Evolutionary conservation across 2,329 filamentous ascomycete species (phyloP), one percentile per base, ranked within the genome.

Genomic region (Fusarium transvaalense): DNA sequence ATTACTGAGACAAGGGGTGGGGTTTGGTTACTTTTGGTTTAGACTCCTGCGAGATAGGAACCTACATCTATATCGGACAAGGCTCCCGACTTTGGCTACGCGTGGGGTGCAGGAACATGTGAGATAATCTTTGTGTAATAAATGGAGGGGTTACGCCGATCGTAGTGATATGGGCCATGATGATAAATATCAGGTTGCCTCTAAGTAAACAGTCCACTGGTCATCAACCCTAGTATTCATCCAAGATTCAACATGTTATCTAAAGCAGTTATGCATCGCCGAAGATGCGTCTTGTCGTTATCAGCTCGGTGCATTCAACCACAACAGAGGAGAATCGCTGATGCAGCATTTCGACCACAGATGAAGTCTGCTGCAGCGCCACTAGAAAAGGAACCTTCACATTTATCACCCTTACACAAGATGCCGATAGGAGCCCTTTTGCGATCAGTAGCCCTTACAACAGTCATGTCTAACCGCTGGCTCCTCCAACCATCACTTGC

Each of bases 401-500:
- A 66, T 1, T 58, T 74, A 1, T 57, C 67, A 6, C 55, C 68
- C 1, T 58, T 74, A 1, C 66, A 68, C 14, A 74, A 73, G 13
- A 68, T 76, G 2, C 72, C 74, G 1, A 66, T 60, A 7, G 68
- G 64, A 1, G 66, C 68, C 0, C 61, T 76, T 8, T 19, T 76
- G 3, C 73, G 75, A 1, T 76, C 75, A 3, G 69, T 71, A 2
- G 46, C 63, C 3, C 52, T 76, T 31, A 76, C 75, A 4, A 75
- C 74, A 10, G 46, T 76, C 10, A 76, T 76, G 75, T 61, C 72
- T 1, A 75, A 70, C 3, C 58, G 59, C 14, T 72, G 69, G 57
- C 35, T 76, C 4, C 52, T 76, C 1, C 47, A 52, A 14, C 75
- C 75, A 0, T 76, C 73, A 14, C 68, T 76, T 3, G 63, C 68